Base-by-base conservation (phyloP, 2,329 filamentous ascomycete species). In the Ilyonectria robusta region DNA sequence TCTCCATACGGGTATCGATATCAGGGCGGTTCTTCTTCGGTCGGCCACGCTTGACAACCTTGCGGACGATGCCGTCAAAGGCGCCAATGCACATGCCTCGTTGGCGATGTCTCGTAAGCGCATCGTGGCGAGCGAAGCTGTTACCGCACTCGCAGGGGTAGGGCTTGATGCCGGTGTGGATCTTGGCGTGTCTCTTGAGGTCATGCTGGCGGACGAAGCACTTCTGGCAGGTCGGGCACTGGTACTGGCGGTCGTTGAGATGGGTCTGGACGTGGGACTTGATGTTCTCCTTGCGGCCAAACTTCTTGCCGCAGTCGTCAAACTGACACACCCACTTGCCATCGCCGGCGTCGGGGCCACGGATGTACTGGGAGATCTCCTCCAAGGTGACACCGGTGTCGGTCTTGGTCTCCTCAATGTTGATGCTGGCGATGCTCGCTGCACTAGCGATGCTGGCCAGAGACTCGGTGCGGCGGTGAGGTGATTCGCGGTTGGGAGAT, bases 231-330 rank as follows among this genome's bases (percentile, higher is more conserved):
- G 93, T 92, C 51, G 95, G 94, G 82, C 96, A 99, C 80, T 94
- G 92, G 83, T 94, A 99, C 79, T 98, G 96, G 54, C 96, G 89
- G 80, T 99, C 96, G 76, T 97, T 96, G 70, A 99, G 91, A 81
- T 99, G 96, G 4, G 96, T 99, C 82, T 99, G 96, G 15, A 99
- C 94, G 80, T 99, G 96, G 1, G 95, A 97, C 80, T 97, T 97
- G 85, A 98, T 98, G 82, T 99, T 98, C 81, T 99, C 96, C 80
- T 98, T 97, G 74, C 96, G 90, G n/a, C 95, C 95, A 78, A 99
- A 98, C 59, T 91, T 89, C 81, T 97, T 97, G 73, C 91, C 89
- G 81, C 96, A 99, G 31, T 91, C 91, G 9, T 94, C 86, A 64
- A 84, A 95, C n/a, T 89, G 81, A 78, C 93, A 96, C 7, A 91